A percentile compares a stretch with the other conserved stretches of the same genome.
These are phyloP conservation scores for Lunularia cruciata DNA, from an alignment of 225 moss, liverwort and hornwort genomes.

Conservation along the genomic window DNA sequence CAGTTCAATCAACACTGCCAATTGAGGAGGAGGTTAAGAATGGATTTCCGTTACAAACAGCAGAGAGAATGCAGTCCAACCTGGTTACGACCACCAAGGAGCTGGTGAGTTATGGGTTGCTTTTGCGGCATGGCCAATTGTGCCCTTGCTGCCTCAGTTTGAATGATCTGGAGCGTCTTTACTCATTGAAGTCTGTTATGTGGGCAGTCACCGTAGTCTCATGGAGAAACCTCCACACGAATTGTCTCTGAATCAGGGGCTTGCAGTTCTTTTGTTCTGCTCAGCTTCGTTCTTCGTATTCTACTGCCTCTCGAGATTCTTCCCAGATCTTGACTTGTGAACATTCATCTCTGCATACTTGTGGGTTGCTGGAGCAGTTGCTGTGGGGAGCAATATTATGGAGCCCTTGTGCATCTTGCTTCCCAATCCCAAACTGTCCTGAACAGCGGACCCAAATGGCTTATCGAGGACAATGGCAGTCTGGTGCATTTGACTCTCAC, in stretches of 20 bases:
- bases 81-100: slow-evolving; percentile 35
- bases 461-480: slow-evolving; percentile 66
- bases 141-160: slow-evolving; percentile 70
- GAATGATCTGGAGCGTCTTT: slow-evolving; percentile 88
- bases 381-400: slow-evolving; percentile 83
- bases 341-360: slow-evolving; percentile 82
- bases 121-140: slow-evolving; percentile 92
- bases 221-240: slow-evolving; percentile 80
- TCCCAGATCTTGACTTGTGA: slow-evolving; percentile 78
- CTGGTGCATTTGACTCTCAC: slow-evolving; percentile 64
- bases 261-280: slow-evolving; percentile 81
- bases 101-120: slow-evolving; percentile 66
- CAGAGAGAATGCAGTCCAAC: neutral
- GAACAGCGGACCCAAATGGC: slow-evolving; percentile 83
- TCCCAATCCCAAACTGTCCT: slow-evolving; percentile 53
- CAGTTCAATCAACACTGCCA: neutral
- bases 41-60: neutral
- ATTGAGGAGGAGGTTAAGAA: slow-evolving; percentile 6
- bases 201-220: slow-evolving; percentile 94
- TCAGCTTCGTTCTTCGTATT: slow-evolving; percentile 87
- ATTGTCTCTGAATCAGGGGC: slow-evolving; percentile 86
- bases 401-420: slow-evolving; percentile 76
- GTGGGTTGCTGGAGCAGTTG: slow-evolving; percentile 83
- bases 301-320: slow-evolving; percentile 83
- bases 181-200: slow-evolving; percentile 91